Evolutionary conservation across 306 rosid species (phyloP).

Genomic region (Cucurbita moschata): DNA sequence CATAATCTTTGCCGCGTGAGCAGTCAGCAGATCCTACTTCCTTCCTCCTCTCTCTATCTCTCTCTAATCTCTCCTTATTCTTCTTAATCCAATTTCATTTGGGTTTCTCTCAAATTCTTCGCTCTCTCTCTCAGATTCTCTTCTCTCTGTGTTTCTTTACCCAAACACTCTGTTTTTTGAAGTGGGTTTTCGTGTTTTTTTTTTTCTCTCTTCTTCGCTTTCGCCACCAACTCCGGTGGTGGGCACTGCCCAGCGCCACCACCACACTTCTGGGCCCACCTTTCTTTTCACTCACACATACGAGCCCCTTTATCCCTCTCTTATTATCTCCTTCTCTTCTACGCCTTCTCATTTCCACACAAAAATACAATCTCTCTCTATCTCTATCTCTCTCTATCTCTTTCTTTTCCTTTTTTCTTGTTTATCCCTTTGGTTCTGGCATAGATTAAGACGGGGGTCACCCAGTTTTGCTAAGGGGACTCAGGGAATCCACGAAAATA

Average conservation of each 20-base stretch:
- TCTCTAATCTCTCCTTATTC: not conserved
- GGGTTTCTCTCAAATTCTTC: not conserved
- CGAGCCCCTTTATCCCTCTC: not conserved
- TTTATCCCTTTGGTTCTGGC: slow-evolving; percentile 11
- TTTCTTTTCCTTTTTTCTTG: slow-evolving; percentile 15
- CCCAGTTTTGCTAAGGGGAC: slow-evolving; percentile 23
- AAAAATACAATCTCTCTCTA: slow-evolving; percentile 5
- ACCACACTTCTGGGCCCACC: slow-evolving; percentile 12
- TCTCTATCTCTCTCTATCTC: slow-evolving; percentile 5
- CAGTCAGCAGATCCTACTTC: slow-evolving; percentile 8
- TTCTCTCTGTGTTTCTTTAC: not conserved
- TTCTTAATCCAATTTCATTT: not conserved
- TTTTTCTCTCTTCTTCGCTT: not conserved
- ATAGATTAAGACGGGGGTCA: slow-evolving; percentile 24
- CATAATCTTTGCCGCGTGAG: slow-evolving; percentile 10
- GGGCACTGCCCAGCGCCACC: slow-evolving; percentile 12
- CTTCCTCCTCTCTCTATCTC: not conserved
- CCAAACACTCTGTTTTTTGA: not conserved
- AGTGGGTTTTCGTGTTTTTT: not conserved
- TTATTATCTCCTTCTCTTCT: slow-evolving; percentile 34
- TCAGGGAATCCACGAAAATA: not conserved
- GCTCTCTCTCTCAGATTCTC: not conserved
- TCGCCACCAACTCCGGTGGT: slow-evolving; percentile 12
- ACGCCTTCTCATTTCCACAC: slow-evolving; percentile 53
- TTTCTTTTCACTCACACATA: not conserved